Base-by-base conservation (phyloP, 768 basidiomycete species). In the Xerocomellus chrysenteron region DNA sequence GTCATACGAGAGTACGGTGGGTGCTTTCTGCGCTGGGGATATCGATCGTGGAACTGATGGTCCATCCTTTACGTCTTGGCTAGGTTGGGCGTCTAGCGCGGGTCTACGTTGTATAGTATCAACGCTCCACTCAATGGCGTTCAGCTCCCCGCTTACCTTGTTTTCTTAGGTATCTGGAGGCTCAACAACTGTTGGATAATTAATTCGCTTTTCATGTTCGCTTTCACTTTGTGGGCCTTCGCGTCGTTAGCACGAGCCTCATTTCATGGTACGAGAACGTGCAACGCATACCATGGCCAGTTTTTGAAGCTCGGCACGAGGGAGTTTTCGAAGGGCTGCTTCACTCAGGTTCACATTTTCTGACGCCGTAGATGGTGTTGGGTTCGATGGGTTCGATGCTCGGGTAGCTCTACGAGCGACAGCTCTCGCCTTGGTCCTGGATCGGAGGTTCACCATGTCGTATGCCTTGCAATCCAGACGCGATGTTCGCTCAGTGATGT, bases 251-350 rank as follows among this genome's bases (percentile, higher is more conserved):
- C 36, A 24, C 16, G 10, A 16, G 4, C 2, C 7, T 12, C 40
- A 12, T 26, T 5, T 12, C 40, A 10, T 19, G 28, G 3, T 11
- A 26, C 44, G 8, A 47, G 16, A 44, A 19, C 11, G 11, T 16
- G 12, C 40, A 26, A 41, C 24, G 17, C 55, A 11, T 52, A 66
- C 71, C 66, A 48, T 66, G 4, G 68, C 65, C 1, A 68, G 43
- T 36, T 70, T 68, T 52, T 70, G 69, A 24, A 70, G 61, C 33
- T 59, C 42, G 1, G 54, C 52, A 7, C 71, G 67, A 48, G 71
- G 30, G 14, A 70, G 58, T 32, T 61, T 62, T 47, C 57, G 64
- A 32, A 70, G 70, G 28, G 55, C 24, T 39, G 2, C 54, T 45
- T 66, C 62, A 32, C 46, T 59, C 41, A 64, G 36, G 9, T 54